These are phyloP conservation scores for Furcasterigmium sp. DNA, from an alignment of 2,329 filamentous ascomycete species.

Conservation along the genomic window DNA sequence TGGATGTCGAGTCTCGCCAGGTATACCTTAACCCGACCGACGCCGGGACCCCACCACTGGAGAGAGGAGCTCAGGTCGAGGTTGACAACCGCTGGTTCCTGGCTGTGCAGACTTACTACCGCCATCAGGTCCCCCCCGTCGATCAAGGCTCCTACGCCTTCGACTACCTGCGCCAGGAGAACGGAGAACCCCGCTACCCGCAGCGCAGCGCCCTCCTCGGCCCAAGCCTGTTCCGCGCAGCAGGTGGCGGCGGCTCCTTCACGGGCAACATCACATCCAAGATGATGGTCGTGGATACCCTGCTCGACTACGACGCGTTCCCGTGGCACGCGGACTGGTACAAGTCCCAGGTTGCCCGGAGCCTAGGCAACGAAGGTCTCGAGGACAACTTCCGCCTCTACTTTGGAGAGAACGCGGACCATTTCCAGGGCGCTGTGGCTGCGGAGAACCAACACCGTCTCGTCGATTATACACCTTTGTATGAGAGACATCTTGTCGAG, in stretches of 20 bases:
- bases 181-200: conserved; percentile 7
- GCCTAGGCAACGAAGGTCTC: conserved; percentile 5
- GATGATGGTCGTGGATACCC: conserved; percentile 14
- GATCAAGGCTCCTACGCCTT: conserved; percentile 5
- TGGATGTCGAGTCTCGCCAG: too few relatives aligned
- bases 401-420: conserved; percentile 14
- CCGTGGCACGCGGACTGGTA: conserved; percentile 20
- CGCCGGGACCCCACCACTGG: too few relatives aligned
- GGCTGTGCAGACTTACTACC: conserved; percentile 7
- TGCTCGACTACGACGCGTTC: conserved; percentile 15
- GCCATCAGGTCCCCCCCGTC: conserved; percentile 11
- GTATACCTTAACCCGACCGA: too few relatives aligned
- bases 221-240: neutral
- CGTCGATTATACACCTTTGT: conserved; percentile 9
- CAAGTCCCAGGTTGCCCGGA: too few relatives aligned
- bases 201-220: conserved; percentile 5
- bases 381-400: conserved; percentile 14
- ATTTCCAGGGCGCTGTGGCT: conserved; percentile 3
- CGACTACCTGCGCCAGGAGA: conserved; percentile 3
- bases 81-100: conserved; percentile 10
- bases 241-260: conserved; percentile 1
- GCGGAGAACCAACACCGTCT: neutral
- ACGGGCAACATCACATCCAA: conserved; percentile 13
- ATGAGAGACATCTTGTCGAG: conserved; percentile 14
- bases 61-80: too few relatives aligned